These are phyloP conservation scores for Acidiella bohemica DNA, from an alignment of 495 filamentous ascomycete genomes.

Conservation along the genomic window DNA sequence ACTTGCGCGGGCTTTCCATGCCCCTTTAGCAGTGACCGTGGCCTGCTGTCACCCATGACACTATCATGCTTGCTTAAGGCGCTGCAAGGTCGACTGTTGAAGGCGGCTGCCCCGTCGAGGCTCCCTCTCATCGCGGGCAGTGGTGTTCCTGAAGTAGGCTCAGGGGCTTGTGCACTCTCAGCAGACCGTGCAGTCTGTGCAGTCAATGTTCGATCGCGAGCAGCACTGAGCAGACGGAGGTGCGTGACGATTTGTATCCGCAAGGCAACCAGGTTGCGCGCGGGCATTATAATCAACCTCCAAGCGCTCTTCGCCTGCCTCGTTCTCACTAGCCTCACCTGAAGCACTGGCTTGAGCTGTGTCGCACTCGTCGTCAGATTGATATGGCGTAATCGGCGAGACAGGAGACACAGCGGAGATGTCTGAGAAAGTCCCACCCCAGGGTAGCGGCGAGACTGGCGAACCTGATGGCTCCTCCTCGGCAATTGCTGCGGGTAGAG, in stretches of 20 bases:
- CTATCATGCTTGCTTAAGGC: neutral
- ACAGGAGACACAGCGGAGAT: conserved; percentile 2
- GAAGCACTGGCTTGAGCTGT: no score
- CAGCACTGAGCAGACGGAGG: conserved; percentile 4
- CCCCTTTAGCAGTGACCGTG: neutral
- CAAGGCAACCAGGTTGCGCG: conserved; percentile 6
- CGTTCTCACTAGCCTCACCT: no score
- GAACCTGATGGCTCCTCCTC: neutral
- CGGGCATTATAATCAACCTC: no score
- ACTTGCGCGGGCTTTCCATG: conserved; percentile 2
- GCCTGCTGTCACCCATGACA: neutral
- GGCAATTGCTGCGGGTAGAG: neutral
- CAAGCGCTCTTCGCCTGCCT: no score
- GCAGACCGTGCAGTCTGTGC: conserved; percentile 1
- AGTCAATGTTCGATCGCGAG: conserved; percentile 1
- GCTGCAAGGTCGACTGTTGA: conserved; percentile 1
- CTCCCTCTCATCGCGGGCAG: neutral
- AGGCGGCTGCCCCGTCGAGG: neutral
- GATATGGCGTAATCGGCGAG: conserved; percentile 5
- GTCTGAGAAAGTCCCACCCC: neutral
- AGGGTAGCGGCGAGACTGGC: conserved; percentile 6
- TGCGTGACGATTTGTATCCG: conserved; percentile 10
- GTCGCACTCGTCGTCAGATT: no score
- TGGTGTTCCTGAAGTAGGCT: conserved; percentile 2
- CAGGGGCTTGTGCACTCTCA: neutral